Evolutionary conservation across 2,329 filamentous ascomycete species (phyloP), one percentile per base, ranked within the genome.

Genomic region (Penicillium polonicum): DNA sequence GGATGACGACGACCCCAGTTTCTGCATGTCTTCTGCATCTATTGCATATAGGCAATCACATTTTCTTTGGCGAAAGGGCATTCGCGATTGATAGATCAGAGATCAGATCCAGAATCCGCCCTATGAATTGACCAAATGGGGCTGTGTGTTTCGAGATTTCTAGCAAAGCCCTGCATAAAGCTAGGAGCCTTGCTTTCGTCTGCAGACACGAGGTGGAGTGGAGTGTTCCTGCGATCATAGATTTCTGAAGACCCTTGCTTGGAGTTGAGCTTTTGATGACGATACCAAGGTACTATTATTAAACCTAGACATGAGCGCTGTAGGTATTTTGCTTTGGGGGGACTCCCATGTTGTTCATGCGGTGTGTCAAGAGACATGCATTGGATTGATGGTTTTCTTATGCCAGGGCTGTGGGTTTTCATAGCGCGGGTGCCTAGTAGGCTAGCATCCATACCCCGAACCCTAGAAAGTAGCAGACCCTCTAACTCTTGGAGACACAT

Each of bases 31-130:
- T 48, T 36, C 27, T 59, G 57, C 59, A 61, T 61, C 60, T 58
- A 49, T 65, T 61, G 60, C 56, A 65, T 64, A 58, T 54, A 60
- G 52, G 59, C 56, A 52, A 59, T 59, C 55, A 52, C 48, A 52
- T 55, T 57, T 63, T 44, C 25, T 5, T 31, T 44, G 15, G 12
- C 36, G 13, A 17, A 17, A 19, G 23, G 51, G 25, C 27, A 13
- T 27, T 15, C 1, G 42, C 15, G 23, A 25, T 42, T 25, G 53
- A 44, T 44, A 52, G 39, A 56, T 45, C 53, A 51, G 38, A 31
- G 29, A 31, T 9, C 46, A n/a, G 23, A 31, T 29, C 46, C 25
- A 23, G 15, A 27, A 36, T 39, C 39, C 21, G 31, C 9, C 21
- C 39, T 52, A n/a, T 23, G 21, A 12, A 23, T 36, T 36, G n/a